Conservation (phyloP, 1,284 basidiomycete genomes). For the Ceratobasidium sp. region DNA sequence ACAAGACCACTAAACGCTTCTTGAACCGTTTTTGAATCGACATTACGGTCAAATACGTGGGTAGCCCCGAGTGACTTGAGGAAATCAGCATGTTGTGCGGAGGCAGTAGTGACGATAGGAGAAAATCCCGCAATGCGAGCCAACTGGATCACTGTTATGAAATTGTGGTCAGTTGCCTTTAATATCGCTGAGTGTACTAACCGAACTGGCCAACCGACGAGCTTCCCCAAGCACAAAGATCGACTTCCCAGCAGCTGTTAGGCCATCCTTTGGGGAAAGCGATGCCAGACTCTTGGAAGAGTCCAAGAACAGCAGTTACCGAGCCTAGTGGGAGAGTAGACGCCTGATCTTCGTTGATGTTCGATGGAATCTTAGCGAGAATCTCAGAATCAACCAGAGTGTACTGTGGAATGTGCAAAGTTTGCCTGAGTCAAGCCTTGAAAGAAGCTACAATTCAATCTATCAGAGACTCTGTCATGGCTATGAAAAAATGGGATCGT, state of each 20-base stretch:
- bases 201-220: too few species aligned
- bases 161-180: constrained; percentile 46
- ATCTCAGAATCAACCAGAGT: background rate
- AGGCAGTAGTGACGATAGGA: constrained; percentile 54
- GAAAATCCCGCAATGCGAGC: constrained; percentile 44
- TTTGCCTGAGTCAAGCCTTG: constrained; percentile 26
- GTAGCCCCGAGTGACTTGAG: constrained; percentile 65
- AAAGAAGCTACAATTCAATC: constrained; percentile 1
- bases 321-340: constrained; percentile 25
- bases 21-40: constrained; percentile 48
- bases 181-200: background rate
- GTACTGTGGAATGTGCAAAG: constrained; percentile 24
- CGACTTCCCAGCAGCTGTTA: background rate
- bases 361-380: background rate
- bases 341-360: constrained; percentile 19
- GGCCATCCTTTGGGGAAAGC: background rate
- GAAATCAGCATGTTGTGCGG: constrained; percentile 55
- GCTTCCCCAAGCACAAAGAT: constrained; percentile 40
- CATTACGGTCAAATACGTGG: constrained; percentile 57
- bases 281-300: too few species aligned
- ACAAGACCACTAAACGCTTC: constrained; percentile 45
- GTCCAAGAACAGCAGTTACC: constrained; percentile 16
- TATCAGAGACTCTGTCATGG: background rate
- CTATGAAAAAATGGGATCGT: background rate
- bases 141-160: constrained; percentile 44